Evolutionary conservation across 257 asterid genomes (phyloP).

Genomic region (Plectranthus barbatus): DNA sequence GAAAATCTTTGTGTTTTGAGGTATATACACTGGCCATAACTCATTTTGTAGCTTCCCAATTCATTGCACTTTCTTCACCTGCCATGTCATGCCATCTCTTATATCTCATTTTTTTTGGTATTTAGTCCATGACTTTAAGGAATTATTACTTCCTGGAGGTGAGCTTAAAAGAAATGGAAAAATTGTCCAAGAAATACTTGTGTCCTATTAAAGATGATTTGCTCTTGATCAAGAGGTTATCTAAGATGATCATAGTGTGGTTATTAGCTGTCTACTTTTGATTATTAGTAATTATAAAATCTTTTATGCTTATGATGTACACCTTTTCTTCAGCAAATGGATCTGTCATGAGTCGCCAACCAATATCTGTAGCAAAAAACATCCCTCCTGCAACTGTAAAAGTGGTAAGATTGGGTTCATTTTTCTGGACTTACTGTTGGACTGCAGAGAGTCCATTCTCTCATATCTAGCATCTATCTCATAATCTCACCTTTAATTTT

Average conservation of each 20-base stretch:
- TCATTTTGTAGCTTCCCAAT: background rate
- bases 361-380: conserved; percentile 47
- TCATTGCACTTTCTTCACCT: background rate
- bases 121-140: background rate
- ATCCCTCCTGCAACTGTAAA: conserved; percentile 72
- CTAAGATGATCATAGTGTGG: background rate
- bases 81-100: background rate
- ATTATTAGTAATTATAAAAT: background rate
- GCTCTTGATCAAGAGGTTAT: background rate
- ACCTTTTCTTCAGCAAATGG: conserved; percentile 49
- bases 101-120: background rate
- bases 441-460: background rate
- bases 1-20: background rate
- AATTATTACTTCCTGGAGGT: background rate
- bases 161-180: background rate
- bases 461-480: background rate
- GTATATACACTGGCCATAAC: background rate
- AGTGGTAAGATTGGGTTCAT: conserved; percentile 48
- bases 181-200: background rate
- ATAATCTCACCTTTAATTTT: conserved; percentile 6
- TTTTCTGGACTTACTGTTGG: conserved; percentile 7
- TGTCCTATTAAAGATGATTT: background rate
- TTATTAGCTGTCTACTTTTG: background rate
- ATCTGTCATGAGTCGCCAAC: conserved; percentile 50
- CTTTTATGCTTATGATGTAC: conserved; percentile 11